Percentiles rank a stretch among this genome's conserved stretches.
Evolutionary conservation across 164 flowering plant genomes (phyloP).

Genomic region (Kalanchoe fedtschenkoi): DNA sequence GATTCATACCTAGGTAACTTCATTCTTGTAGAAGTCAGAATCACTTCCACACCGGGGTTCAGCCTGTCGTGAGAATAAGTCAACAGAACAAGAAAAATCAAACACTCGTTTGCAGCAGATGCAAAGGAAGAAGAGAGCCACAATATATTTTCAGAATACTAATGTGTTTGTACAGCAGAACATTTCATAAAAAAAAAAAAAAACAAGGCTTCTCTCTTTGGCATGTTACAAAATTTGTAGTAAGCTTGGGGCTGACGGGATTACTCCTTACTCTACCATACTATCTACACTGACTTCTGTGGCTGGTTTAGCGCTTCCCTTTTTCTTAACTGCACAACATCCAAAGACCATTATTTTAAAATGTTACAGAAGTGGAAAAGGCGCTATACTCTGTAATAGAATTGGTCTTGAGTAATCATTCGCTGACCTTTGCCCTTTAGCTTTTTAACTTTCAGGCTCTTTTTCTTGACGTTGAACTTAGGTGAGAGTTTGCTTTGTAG

Average conservation of each 20-base stretch:
- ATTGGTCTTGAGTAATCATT: background rate
- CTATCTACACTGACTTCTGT: conserved; percentile 22
- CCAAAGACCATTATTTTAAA: background rate
- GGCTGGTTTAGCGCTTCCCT: conserved; percentile 15
- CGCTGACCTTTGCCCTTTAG: conserved; percentile 21
- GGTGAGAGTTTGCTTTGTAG: conserved; percentile 14
- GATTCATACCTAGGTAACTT: no score
- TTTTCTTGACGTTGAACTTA: conserved; percentile 25
- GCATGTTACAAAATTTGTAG: background rate
- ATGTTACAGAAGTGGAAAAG: background rate
- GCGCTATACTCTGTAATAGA: background rate
- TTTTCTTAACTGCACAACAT: conserved; percentile 23
- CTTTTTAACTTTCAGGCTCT: conserved; percentile 22
- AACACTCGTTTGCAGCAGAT: no score
- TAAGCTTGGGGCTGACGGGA: background rate
- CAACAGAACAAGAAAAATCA: no score
- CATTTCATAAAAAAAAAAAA: background rate
- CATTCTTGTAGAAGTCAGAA: no score
- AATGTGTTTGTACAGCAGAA: background rate
- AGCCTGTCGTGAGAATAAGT: no score
- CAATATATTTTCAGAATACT: background rate
- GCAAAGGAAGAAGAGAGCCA: background rate
- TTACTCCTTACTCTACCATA: conserved; percentile 45
- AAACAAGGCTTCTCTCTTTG: background rate
- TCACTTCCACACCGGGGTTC: no score